Conservation (phyloP, 1,284 basidiomycete species). For the Boletus sp. region DNA sequence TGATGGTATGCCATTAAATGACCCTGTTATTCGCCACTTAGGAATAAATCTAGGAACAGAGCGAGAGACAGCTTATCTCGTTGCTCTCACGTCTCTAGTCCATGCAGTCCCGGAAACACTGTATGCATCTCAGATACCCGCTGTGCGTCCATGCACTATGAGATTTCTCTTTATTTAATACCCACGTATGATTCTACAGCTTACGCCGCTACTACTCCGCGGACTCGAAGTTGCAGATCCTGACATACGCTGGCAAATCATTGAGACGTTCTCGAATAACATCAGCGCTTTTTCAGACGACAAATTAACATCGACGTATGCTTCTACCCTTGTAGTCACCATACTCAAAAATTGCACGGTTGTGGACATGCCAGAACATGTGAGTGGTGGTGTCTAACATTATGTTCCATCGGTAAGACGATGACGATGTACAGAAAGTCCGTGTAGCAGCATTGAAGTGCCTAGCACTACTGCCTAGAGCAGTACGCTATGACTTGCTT, state of each 20-base stretch:
- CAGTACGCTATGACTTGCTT: conserved; percentile 75
- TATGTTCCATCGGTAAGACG: neutral
- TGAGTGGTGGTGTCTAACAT: conserved; percentile 31
- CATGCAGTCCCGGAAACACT: conserved; percentile 75
- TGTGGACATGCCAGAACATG: conserved; percentile 49
- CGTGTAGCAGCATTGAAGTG: conserved; percentile 74
- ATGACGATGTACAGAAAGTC: conserved; percentile 49
- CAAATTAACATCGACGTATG: conserved; percentile 61
- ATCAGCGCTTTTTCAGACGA: conserved; percentile 57
- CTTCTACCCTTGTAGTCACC: conserved; percentile 63
- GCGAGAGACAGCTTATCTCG: conserved; percentile 68
- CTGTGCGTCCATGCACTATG: conserved; percentile 41
- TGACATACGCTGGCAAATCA: conserved; percentile 73
- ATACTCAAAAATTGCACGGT: conserved; percentile 62
- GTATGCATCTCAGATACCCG: conserved; percentile 64
- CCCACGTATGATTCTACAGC: conserved; percentile 40
- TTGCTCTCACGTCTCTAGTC: conserved; percentile 82
- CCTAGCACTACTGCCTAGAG: conserved; percentile 66
- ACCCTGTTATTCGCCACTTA: conserved; percentile 3
- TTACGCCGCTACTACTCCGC: conserved; percentile 86
- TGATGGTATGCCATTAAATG: conserved; percentile 36
- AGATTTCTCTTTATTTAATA: neutral
- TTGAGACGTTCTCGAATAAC: conserved; percentile 74
- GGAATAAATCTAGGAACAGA: conserved; percentile 38
- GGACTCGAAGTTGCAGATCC: conserved; percentile 76